Base-by-base conservation (phyloP, 1,139 yeast genomes). In the Yamadazyma conglobata region DNA sequence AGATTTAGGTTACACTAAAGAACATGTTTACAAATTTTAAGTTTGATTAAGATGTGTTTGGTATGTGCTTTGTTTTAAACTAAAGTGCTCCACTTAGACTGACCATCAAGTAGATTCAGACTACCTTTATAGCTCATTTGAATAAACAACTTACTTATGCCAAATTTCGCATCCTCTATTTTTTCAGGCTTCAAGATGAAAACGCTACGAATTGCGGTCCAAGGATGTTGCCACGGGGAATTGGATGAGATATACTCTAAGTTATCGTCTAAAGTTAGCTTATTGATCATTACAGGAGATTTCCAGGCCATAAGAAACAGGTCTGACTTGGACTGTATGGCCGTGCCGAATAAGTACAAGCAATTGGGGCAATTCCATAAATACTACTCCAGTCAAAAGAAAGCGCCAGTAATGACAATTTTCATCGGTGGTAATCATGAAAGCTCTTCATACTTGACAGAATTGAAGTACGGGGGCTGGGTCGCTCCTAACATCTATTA, bases 381-480 rank as follows among this genome's bases (percentile, higher is more conserved):
- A 16, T 91, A 89, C 54, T 87, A 85, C 47, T 52, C 54, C 2
- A 91, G 93, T 1, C 42, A 43, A 10, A 60, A 58, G 29, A 54
- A 35, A 19, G 96, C 96, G 0, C 95, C 96, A 0, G 68, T 82
- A 2, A 56, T 78, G 25, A 91, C 98, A 0, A 46, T 91, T 0
- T 82, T 91, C 44, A 76, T 93, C 27, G 98, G 98, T 3, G 99
- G 99, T 0, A 91, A 91, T 56, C 99, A 91, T 49, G 99, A 91
- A 51, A 79, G 93, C 6, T 83, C 93, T 35, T 75, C 79, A 38
- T 86, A 84, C 52, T 50, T 91, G 42, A 70, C 75, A 43, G 89
- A 85, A 45, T 58, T 89, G 37, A 77, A 76, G 40, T 75, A 71
- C 50, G 99, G 99, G 8, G 99, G 99, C 0, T 93, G 93, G 88